phyloP scores from a whole-genome alignment of 805 yeast species.

The Candida insectorum region DNA sequence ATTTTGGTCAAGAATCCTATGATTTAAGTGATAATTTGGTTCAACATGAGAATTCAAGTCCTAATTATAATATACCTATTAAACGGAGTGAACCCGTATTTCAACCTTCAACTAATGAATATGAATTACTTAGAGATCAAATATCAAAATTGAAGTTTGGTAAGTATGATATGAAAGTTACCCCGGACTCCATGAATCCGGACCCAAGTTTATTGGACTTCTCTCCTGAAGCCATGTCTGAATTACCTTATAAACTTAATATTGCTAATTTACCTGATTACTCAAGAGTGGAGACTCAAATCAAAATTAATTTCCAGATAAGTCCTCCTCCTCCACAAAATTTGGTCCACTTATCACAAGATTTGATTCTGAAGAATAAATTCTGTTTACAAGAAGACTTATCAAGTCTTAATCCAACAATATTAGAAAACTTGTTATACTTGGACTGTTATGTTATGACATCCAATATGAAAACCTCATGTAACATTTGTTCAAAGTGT shows the following conservation, averaged over 20 bases:
- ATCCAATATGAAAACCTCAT: constrained; percentile 44
- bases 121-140: constrained; percentile 46
- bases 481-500: constrained; percentile 84
- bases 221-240: constrained; percentile 29
- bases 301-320: constrained; percentile 66
- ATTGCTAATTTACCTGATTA: constrained; percentile 68
- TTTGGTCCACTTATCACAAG: constrained; percentile 77
- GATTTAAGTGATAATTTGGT: not conserved
- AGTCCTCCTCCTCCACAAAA: constrained; percentile 76
- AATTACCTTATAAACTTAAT: constrained; percentile 47
- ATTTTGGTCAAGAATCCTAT: not conserved
- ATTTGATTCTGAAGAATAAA: constrained; percentile 83
- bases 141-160: constrained; percentile 56
- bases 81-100: not conserved
- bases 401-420: constrained; percentile 36
- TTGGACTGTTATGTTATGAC: constrained; percentile 81
- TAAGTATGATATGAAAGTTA: constrained; percentile 33
- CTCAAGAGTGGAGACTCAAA: constrained; percentile 95
- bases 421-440: constrained; percentile 54
- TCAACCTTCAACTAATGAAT: constrained; percentile 2
- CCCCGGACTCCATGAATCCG: constrained; percentile 29
- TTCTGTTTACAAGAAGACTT: constrained; percentile 58
- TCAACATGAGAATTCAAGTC: not conserved
- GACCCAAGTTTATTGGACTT: constrained; percentile 36
- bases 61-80: not conserved